phyloP scores from a whole-genome alignment of 441 rosid genomes.

The Adansonia gregorii region DNA sequence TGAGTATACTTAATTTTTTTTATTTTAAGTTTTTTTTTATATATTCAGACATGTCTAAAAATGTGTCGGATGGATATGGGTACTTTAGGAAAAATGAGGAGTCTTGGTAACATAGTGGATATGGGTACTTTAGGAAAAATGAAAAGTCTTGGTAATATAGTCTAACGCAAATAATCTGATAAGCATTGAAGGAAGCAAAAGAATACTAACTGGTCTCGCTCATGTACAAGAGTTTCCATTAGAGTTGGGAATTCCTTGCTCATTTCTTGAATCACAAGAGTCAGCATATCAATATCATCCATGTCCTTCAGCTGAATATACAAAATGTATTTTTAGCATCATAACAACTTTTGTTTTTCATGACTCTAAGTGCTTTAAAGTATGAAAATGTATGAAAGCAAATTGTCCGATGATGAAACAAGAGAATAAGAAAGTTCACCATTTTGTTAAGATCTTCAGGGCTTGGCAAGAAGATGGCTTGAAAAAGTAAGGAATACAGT shows the following conservation, averaged over 20 bases:
- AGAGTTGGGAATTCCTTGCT: conserved; percentile 77
- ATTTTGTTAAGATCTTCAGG: conserved; percentile 83
- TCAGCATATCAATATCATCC: conserved; percentile 70
- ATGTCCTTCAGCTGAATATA: conserved; percentile 58
- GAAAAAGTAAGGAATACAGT: conserved; percentile 68
- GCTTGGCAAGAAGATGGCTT: conserved; percentile 83
- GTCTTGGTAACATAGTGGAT: too few relatives aligned
- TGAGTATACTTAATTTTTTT: background rate
- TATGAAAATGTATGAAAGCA: background rate
- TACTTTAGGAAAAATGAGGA: too few relatives aligned
- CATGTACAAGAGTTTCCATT: conserved; percentile 87
- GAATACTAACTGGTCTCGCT: conserved; percentile 84
- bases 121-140: background rate
- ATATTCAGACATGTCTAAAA: background rate
- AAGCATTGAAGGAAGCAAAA: conserved; percentile 14
- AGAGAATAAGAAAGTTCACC: conserved; percentile 46
- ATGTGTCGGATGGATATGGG: background rate
- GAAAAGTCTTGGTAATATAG: background rate
- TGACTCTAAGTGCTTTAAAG: background rate
- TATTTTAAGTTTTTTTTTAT: background rate
- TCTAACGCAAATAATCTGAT: background rate
- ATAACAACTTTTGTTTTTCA: background rate
- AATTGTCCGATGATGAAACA: background rate
- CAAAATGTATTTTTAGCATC: conserved; percentile 21
- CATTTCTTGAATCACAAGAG: conserved; percentile 87